A percentile compares a stretch with the other conserved stretches of the same genome.
These are phyloP conservation scores for Prunus fruticosa DNA, from an alignment of 306 rosid species.

Conservation along the genomic window DNA sequence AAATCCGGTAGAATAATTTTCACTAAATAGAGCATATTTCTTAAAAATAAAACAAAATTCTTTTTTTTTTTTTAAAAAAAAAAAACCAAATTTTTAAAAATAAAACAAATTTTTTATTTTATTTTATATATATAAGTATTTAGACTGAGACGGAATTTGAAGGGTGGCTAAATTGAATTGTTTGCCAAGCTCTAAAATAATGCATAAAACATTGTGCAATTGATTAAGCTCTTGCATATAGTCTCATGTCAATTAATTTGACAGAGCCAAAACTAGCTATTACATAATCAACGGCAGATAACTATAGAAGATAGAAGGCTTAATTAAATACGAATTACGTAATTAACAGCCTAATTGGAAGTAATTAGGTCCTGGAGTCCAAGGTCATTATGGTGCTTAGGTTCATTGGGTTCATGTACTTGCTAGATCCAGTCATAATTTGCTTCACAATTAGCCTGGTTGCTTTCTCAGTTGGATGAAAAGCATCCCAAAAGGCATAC, in stretches of 20 bases:
- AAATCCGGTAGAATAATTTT: too few species aligned
- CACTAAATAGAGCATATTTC: too few species aligned
- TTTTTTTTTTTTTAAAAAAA: too few species aligned
- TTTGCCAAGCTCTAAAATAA: neutral
- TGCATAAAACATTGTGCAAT: neutral
- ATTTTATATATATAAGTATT: too few species aligned
- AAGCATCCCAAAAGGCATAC: constrained; percentile 57
- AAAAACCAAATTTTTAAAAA: too few species aligned
- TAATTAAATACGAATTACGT: neutral
- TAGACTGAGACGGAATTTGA: too few species aligned
- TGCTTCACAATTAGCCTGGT: constrained; percentile 29
- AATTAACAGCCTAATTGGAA: neutral
- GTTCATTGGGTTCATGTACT: constrained; percentile 51
- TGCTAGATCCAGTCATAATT: constrained; percentile 38
- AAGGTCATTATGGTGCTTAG: constrained; percentile 52
- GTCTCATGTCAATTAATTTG: neutral
- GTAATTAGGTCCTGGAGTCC: constrained; percentile 27
- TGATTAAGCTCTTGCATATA: neutral
- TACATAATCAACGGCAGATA: neutral
- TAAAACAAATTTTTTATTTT: too few species aligned
- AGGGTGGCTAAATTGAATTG: neutral
- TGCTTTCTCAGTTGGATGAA: constrained; percentile 58
- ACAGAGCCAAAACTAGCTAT: neutral
- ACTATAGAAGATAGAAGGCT: neutral
- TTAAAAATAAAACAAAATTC: too few species aligned